Conservation (phyloP, 345 rosid species). For the Salix caprea region DNA sequence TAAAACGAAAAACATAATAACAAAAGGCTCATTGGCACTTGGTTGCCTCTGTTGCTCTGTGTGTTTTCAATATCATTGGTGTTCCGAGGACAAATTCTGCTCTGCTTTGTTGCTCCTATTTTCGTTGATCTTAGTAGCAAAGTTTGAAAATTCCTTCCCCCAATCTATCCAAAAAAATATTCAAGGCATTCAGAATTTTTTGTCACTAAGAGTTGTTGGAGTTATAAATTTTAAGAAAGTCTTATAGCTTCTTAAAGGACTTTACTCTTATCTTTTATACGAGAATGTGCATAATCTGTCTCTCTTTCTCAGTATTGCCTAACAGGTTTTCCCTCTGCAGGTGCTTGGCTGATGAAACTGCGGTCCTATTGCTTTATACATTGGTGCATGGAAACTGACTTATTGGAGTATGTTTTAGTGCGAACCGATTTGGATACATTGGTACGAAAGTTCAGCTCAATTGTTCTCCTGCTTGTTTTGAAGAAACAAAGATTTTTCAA, state of each 20-base stretch:
- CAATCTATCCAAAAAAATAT: background rate
- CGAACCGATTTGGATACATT: conserved; percentile 93
- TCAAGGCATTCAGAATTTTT: background rate
- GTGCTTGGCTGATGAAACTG: conserved; percentile 88
- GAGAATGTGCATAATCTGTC: background rate
- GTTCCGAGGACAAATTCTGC: background rate
- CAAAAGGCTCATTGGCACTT: background rate
- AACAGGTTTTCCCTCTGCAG: conserved; percentile 38
- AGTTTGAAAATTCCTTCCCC: background rate
- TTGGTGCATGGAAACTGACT: conserved; percentile 86
- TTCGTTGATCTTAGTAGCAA: background rate
- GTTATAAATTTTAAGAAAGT: background rate
- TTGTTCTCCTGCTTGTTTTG: background rate
- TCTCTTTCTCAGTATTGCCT: conserved; percentile 3
- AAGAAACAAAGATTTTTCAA: no score
- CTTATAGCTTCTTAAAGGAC: background rate
- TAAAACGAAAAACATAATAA: no score
- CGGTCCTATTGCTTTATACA: conserved; percentile 85
- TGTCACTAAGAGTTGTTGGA: background rate
- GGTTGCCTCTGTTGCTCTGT: background rate
- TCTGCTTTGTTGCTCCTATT: background rate
- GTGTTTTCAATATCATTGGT: background rate
- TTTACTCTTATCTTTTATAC: background rate
- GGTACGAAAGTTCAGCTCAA: conserved; percentile 47
- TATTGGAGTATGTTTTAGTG: conserved; percentile 92